Evolutionary conservation across 2,329 filamentous ascomycete species (phyloP).

Genomic region (Cadophora sp.): DNA sequence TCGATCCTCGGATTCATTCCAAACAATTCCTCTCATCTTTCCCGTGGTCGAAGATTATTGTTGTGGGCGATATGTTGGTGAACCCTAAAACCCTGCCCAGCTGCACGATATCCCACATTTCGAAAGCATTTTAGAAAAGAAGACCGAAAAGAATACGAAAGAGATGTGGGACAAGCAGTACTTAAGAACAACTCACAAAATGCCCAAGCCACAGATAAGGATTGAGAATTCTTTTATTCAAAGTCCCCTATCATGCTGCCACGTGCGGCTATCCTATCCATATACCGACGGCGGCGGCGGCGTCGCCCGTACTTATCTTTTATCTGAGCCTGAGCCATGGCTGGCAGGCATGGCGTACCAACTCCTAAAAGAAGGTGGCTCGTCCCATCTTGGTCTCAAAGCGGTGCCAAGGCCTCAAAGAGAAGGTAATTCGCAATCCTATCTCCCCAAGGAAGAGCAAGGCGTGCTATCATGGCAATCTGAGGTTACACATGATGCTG

Average conservation of each 20-base stretch:
- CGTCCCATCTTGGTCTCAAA: slow-evolving; percentile 14
- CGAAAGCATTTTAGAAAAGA: not conserved
- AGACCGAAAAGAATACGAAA: not conserved
- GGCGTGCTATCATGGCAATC: slow-evolving; percentile 2
- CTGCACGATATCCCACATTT: not conserved
- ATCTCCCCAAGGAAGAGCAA: not conserved
- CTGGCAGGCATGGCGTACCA: slow-evolving; percentile 12
- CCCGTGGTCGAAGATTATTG: not conserved
- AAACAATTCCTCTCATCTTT: not conserved
- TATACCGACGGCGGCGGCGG: not conserved
- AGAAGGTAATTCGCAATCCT: not conserved
- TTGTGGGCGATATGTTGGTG: slow-evolving; percentile 4
- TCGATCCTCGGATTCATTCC: not conserved
- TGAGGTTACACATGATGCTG: slow-evolving; percentile 15
- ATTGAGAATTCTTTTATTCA: slow-evolving; percentile 19
- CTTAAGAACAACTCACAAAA: slow-evolving; percentile 26
- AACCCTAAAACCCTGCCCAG: slow-evolving; percentile 1
- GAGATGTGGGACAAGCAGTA: slow-evolving; percentile 15
- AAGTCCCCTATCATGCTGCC: slow-evolving; percentile 25
- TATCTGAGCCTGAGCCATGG: slow-evolving; percentile 16
- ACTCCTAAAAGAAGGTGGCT: slow-evolving; percentile 14
- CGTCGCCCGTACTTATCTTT: slow-evolving; percentile 11
- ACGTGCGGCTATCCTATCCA: slow-evolving; percentile 16
- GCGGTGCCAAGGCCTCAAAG: not conserved
- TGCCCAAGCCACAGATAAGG: slow-evolving; percentile 35